phyloP scores from a whole-genome alignment of 1,139 yeast genomes.

The Yamadazyma diddensiae region DNA sequence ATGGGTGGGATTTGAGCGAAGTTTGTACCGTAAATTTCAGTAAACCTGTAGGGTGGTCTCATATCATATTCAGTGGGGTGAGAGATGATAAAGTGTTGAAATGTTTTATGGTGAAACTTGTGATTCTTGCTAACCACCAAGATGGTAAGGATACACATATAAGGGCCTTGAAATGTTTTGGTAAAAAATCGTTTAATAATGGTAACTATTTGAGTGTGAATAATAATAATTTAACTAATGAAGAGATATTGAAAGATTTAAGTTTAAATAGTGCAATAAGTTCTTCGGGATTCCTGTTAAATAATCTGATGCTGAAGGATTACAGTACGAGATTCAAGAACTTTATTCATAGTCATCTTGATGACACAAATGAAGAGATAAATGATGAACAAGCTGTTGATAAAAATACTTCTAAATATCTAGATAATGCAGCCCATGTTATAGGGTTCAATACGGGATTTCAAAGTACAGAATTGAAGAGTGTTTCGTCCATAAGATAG shows the following conservation, averaged over 20 bases:
- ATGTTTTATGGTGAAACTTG: conserved; percentile 68
- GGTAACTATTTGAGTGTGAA: conserved; percentile 3
- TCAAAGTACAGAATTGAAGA: conserved; percentile 36
- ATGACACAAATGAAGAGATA: conserved; percentile 10
- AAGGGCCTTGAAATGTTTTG: conserved; percentile 57
- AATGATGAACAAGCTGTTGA: conserved; percentile 9
- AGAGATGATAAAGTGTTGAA: conserved; percentile 61
- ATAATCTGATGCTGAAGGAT: conserved; percentile 14
- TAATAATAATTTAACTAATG: conserved; percentile 12
- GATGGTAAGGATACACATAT: conserved; percentile 96
- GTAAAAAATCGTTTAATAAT: conserved; percentile 25
- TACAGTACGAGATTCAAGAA: conserved; percentile 5
- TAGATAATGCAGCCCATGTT: conserved; percentile 37
- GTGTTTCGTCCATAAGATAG: conserved; percentile 37
- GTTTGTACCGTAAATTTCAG: conserved; percentile 65
- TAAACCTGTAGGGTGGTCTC: conserved; percentile 87
- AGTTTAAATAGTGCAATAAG: conserved; percentile 26
- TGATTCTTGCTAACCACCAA: conserved; percentile 82
- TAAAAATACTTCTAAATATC: conserved; percentile 24
- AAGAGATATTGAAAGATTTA: conserved; percentile 28
- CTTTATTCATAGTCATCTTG: conserved; percentile 3
- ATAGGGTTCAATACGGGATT: conserved; percentile 46
- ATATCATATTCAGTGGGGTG: conserved; percentile 62
- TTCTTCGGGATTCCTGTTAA: conserved; percentile 31
- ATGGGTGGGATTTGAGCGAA: conserved; percentile 73